Percentiles rank a stretch among this genome's conserved stretches.
These are phyloP conservation scores for Lentinula sp. DNA, from an alignment of 768 basidiomycete genomes.

Conservation along the genomic window DNA sequence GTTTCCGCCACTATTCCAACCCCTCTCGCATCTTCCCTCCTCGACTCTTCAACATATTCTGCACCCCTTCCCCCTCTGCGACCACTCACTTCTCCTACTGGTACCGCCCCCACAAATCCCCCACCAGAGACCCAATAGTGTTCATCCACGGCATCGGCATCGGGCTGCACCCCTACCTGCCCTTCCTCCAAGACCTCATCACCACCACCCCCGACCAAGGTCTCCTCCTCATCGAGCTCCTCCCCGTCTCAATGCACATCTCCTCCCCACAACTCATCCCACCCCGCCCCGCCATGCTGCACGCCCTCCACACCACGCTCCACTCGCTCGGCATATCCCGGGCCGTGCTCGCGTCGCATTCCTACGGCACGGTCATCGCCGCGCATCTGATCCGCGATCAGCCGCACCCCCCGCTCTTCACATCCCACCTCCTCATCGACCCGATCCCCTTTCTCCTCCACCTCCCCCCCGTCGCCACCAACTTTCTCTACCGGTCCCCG, in stretches of 20 bases:
- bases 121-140: slow-evolving; percentile 40
- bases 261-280: slow-evolving; percentile 26
- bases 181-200: slow-evolving; percentile 43
- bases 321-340: slow-evolving; percentile 29
- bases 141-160: slow-evolving; percentile 72
- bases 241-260: slow-evolving; percentile 57
- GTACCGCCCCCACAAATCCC: slow-evolving; percentile 40
- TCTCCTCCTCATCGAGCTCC: slow-evolving; percentile 53
- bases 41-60: slow-evolving; percentile 39
- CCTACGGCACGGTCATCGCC: slow-evolving; percentile 55
- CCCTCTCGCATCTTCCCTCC: slow-evolving; percentile 40
- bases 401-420: slow-evolving; percentile 22
- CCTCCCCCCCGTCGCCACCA: slow-evolving; percentile 55
- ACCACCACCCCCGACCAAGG: slow-evolving; percentile 43
- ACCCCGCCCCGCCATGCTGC: slow-evolving; percentile 30
- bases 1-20: slow-evolving; percentile 50
- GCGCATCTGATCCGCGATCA: slow-evolving; percentile 42
- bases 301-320: slow-evolving; percentile 38
- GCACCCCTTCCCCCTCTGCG: slow-evolving; percentile 30
- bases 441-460: slow-evolving; percentile 63
- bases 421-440: slow-evolving; percentile 48
- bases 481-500: slow-evolving; percentile 60
- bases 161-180: slow-evolving; percentile 51
- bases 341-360: slow-evolving; percentile 48
- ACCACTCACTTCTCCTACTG: slow-evolving; percentile 34